Percentiles rank a stretch among this genome's conserved stretches.
Evolutionary conservation across 192 early-diverging fungal species (phyloP).

Genomic region (Podila clonocystis): DNA sequence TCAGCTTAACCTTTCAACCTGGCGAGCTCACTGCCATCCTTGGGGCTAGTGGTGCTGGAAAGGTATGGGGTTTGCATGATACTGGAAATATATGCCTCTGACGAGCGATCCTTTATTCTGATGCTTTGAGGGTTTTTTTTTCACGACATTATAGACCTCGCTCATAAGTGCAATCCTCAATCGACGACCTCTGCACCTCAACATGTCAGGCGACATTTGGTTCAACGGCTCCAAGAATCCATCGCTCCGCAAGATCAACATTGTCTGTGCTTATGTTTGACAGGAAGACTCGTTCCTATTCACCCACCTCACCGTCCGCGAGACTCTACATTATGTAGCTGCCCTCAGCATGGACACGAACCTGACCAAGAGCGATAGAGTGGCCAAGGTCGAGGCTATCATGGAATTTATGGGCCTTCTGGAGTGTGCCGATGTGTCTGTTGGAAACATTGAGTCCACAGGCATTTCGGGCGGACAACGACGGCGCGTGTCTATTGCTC

Average conservation of each 20-base stretch:
- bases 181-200: conserved; percentile 12
- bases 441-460: conserved; percentile 23
- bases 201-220: conserved; percentile 24
- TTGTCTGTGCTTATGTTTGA: conserved; percentile 42
- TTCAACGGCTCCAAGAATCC: conserved; percentile 45
- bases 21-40: conserved; percentile 46
- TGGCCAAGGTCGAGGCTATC: conserved; percentile 41
- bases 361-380: conserved; percentile 20
- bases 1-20: conserved; percentile 25
- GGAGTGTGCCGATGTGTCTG: conserved; percentile 44
- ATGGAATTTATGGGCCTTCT: conserved; percentile 39
- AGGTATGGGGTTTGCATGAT: conserved; percentile 10
- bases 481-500: conserved; percentile 44
- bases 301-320: conserved; percentile 79
- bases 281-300: conserved; percentile 49
- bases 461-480: conserved; percentile 41
- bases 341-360: conserved; percentile 67
- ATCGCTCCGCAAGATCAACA: conserved; percentile 27
- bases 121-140: background rate
- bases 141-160: conserved; percentile 19
- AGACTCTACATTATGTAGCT: conserved; percentile 82
- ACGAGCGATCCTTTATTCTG: background rate
- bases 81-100: too few relatives aligned
- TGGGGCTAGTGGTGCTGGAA: conserved; percentile 47
- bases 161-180: conserved; percentile 32